These are phyloP conservation scores for Microdochium paspali DNA, from an alignment of 2,329 filamentous ascomycete species.

Conservation along the genomic window DNA sequence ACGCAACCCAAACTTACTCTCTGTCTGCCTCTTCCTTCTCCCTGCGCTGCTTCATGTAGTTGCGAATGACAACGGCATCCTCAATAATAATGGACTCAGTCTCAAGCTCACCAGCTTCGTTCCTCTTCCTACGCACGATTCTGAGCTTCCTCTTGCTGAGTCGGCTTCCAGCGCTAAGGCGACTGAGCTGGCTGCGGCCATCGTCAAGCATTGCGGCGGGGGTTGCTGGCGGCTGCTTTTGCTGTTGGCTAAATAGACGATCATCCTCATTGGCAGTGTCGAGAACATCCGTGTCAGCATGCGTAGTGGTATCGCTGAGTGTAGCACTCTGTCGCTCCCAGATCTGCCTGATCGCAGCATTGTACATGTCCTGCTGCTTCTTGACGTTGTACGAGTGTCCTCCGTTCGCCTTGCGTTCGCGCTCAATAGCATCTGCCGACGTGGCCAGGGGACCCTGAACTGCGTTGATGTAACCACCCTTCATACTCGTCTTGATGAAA, in stretches of 20 bases:
- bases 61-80: constrained; percentile 78
- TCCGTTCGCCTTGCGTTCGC: constrained; percentile 79
- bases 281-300: constrained; percentile 51
- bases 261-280: constrained; percentile 54
- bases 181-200: constrained; percentile 68
- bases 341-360: constrained; percentile 81
- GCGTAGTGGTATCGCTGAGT: constrained; percentile 62
- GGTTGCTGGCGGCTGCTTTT: constrained; percentile 55
- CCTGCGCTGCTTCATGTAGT: constrained; percentile 74
- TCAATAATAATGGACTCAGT: constrained; percentile 53
- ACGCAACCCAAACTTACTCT: constrained; percentile 50
- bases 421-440: constrained; percentile 75
- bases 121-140: constrained; percentile 61
- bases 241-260: constrained; percentile 57
- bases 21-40: constrained; percentile 62
- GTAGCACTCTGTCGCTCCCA: constrained; percentile 83
- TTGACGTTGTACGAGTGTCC: constrained; percentile 98
- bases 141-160: constrained; percentile 56
- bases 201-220: constrained; percentile 65
- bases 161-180: constrained; percentile 59
- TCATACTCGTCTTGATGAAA: constrained; percentile 98
- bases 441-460: constrained; percentile 57
- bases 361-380: constrained; percentile 84
- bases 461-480: constrained; percentile 84
- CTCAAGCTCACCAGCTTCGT: constrained; percentile 55